Evolutionary conservation across 768 basidiomycete species (phyloP), one percentile per base, ranked within the genome.

Genomic region (Tricholoma matsutake): DNA sequence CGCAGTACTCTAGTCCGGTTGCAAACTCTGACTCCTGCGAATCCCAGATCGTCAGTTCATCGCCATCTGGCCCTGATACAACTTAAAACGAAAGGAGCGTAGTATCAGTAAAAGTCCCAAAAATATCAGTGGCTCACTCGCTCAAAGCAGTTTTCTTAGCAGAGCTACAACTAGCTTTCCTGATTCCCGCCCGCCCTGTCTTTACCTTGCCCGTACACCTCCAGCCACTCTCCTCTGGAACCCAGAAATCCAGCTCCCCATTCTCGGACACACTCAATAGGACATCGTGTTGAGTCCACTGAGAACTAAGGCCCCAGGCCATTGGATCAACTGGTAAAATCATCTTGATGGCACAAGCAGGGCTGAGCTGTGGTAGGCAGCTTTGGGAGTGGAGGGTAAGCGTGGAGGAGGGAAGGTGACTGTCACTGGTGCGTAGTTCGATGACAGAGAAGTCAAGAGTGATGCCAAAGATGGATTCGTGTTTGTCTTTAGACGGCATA

Each of bases 21-120:
- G 93, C 87, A 72, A 98, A 98, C 72, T 96, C 92, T 16, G 92
- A 95, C 72, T 92, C 91, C 56, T 89, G 89, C 0, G 95, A 97
- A 73, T 98, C 94, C 96, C 96, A 98, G 16, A 98, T 94, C 0
- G 94, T 94, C 51, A 98, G 73, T 69, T 96, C 93, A 61, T 91
- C 82, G 0, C 88, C 89, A 18, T 84, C 82, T 0, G 78, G 67
- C 14, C 75, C 71, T 4, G 81, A 76, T 13, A 88, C 85, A 62
- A 94, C 92, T 94, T 18, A 2, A 6, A n/a, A 25, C 47, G 18
- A 45, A 59, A 45, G 52, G 37, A 60, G 55, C 22, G 66, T 59
- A 56, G 56, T 60, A 56, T 63, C 55, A 32, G 56, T 6, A 29
- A 43, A 31, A n/a, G 39, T 45, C 41, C 10, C 34, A 35, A 29